Evolutionary conservation across 768 basidiomycete species (phyloP), one percentile per base, ranked within the genome.

Genomic region (Tylopilus sp.): DNA sequence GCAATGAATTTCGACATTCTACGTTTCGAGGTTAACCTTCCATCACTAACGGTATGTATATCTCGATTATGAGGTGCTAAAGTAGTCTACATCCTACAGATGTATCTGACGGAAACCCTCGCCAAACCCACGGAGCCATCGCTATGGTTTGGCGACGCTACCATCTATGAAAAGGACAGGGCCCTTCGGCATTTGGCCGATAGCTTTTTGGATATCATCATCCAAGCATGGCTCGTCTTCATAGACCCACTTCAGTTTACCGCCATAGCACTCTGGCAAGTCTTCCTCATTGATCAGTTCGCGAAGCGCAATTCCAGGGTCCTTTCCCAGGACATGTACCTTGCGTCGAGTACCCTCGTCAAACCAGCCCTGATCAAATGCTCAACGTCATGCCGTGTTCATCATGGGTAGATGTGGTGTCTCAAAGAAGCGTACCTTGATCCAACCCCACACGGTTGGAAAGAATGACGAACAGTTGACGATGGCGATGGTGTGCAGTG

Each of bases 391-490:
- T 20, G 18, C 36, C 18, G 18, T 38, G 8, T 18, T 12, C 6
- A 18, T 31, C 12, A 28, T 28, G 11, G 28, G 7, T 28, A 10
- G 28, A 10, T 7, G 28, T 8, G 4, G 28, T 28, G 9, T 10
- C 26, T 35, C 38, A 6, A 8, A 12, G 15, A 11, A 18, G 52
- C 70, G 36, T 51, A 82, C 85, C 74, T 88, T 89, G 64, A 92
- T 76, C 90, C 90, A 92, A 28, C 76, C 77, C 90, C 90, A 93
- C 10, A 92, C 73, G 2, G 84, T 88, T 3, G 85, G 80, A 67
- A 93, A 93, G 74, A 91, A 93, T 0, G 81, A 73, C 0, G 91
- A 91, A 0, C 88, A 83, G 57, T 92, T 91, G 48, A 93, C 82
- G 48, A 93, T 69, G 11, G 76, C 83, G 58, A 85, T 79, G 31